phyloP scores from a whole-genome alignment of 352 stramenopile species.

The Thalassiosira mediterranea region DNA sequence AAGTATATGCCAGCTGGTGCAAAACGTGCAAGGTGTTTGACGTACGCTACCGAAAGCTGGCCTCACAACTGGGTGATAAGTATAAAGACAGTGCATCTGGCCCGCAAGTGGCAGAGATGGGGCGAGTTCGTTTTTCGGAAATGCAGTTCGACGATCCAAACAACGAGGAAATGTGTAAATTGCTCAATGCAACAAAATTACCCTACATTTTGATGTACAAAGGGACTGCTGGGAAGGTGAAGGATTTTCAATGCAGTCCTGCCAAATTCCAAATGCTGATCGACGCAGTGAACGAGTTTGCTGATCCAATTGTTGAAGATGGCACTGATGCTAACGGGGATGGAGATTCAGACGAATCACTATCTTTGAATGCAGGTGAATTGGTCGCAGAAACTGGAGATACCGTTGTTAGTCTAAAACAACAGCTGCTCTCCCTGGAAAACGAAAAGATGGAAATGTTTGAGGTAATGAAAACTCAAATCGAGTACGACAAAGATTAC shows the following conservation, averaged over 20 bases:
- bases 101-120: neutral
- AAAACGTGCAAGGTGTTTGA: constrained; percentile 36
- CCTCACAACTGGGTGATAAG: constrained; percentile 12
- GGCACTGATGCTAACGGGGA: no score
- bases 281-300: constrained; percentile 20
- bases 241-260: constrained; percentile 22
- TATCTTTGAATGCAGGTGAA: no score
- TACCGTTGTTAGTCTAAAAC: neutral
- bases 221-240: constrained; percentile 20
- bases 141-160: constrained; percentile 21
- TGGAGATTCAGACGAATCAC: no score
- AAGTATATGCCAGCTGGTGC: constrained; percentile 32
- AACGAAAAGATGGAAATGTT: constrained; percentile 42
- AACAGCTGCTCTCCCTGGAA: constrained; percentile 1
- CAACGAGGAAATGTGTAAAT: constrained; percentile 30
- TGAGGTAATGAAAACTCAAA: constrained; percentile 36
- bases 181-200: constrained; percentile 18
- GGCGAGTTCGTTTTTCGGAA: constrained; percentile 26
- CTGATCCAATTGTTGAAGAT: no score
- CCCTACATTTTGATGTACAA: constrained; percentile 38
- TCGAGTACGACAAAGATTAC: constrained; percentile 33
- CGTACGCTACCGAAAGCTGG: constrained; percentile 22
- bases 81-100: constrained; percentile 4
- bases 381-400: no score
- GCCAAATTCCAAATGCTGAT: constrained; percentile 29